These are phyloP conservation scores for Coniochaeta prunicola DNA, from an alignment of 2,329 filamentous ascomycete species.

Conservation along the genomic window DNA sequence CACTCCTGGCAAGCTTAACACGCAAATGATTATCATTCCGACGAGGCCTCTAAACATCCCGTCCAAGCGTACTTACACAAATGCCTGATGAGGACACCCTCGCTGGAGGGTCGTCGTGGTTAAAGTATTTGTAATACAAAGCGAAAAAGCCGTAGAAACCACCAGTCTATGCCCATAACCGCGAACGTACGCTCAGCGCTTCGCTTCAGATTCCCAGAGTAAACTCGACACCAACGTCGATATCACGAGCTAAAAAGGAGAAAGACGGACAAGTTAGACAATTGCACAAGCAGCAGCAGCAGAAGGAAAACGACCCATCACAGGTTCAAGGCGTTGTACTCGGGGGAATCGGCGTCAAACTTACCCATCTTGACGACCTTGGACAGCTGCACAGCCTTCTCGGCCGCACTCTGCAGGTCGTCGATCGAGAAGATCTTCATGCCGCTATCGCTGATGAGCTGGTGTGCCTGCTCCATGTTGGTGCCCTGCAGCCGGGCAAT, in stretches of 20 bases:
- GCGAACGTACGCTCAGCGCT: neutral
- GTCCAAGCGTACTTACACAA: constrained; percentile 1
- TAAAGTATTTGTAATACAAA: neutral
- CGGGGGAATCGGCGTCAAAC: constrained; percentile 23
- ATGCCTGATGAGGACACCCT: neutral
- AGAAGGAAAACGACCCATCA: neutral
- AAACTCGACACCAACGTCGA: constrained; percentile 95
- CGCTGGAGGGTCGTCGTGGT: neutral
- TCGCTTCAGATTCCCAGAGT: constrained; percentile 75
- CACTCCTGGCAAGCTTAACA: neutral
- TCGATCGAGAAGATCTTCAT: constrained; percentile 99
- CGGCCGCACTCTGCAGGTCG: constrained; percentile 91
- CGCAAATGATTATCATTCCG: neutral
- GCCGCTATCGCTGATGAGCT: constrained; percentile 91
- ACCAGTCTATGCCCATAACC: constrained; percentile 1
- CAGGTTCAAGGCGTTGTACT: neutral
- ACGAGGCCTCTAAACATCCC: neutral
- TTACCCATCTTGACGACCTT: constrained; percentile 98
- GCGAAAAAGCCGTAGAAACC: neutral
- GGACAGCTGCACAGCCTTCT: constrained; percentile 97
- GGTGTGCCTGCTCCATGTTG: constrained; percentile 92
- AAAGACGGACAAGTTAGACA: constrained; percentile 8
- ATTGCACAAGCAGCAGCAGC: constrained; percentile 2
- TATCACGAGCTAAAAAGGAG: constrained; percentile 64
- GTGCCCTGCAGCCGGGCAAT: constrained; percentile 96